Base-by-base conservation (phyloP, 805 yeast genomes). In the Candida glaebosa region DNA sequence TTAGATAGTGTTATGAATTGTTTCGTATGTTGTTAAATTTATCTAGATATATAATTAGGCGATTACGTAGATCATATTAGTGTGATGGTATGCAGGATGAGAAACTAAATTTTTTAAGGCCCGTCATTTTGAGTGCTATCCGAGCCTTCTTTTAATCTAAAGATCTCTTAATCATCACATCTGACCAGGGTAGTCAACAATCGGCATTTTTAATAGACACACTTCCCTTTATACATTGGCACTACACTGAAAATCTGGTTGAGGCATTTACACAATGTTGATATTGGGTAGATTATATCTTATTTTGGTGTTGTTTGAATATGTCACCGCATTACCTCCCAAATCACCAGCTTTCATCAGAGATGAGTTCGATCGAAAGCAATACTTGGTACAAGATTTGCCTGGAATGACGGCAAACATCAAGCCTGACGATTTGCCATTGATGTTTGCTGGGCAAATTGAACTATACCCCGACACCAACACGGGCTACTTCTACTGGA, bases 401-500 rank as follows among this genome's bases (percentile, higher is more conserved):
- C 75, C 76, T 1, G 75, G 75, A 3, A 49, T 70, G 26, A 44
- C 55, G 40, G 50, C 53, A 7, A 62, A 65, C 33, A 50, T 70
- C 4, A 56, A 60, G 3, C 40, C 47, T n/a, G 53, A 52, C 10
- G 63, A 61, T n/a, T 53, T 63, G 5, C 81, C 79, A 8, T 57
- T 68, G 35, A 81, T 81, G 84, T 73, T 71, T 57, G 78, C 87
- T 3, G 87, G 95, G 2, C 84, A 82, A 47, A 53, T 87, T 8
- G 79, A 79, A 43, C 61, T 83, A 15, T 73, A 73, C 44, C 65
- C 73, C 2, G 77, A 72, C 31, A 71, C 73, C 46, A 63, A 75
- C 31, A 79, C 83, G 22, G 72, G 76, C 51, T 73, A 86, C 53
- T 89, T 84, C 55, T 89, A 87, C 57, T 87, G 96, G 96, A 79